Base-by-base conservation (phyloP, 768 basidiomycete genomes). In the Tulasnella calospora region DNA sequence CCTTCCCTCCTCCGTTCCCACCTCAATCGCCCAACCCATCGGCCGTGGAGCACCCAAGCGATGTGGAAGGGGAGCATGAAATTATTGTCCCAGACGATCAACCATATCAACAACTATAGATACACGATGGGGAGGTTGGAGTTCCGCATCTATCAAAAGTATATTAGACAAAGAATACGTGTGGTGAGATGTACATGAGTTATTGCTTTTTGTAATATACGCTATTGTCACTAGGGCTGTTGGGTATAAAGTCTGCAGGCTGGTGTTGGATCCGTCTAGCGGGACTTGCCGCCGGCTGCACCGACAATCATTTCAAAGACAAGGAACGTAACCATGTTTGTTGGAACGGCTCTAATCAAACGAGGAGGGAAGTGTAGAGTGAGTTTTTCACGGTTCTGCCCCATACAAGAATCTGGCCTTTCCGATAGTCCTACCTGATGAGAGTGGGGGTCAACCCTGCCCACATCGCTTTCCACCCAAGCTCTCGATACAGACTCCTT, bases 271-370 rank as follows among this genome's bases (percentile, higher is more conserved):
- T 33, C 27, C n/a, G 6, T 67, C 61, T 33, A 67, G 33, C 27
- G 61, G 8, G 27, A 30, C 12, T 67, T 67, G 61, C 61, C 61
- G 33, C 61, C 27, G 33, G 69, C 77, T 19, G 44, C 77, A 27
- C 73, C 69, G 10, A 82, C 78, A 33, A 80, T 81, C 9, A 81
- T 51, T 36, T 94, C 93, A 79, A 93, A 94, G 1, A 90, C 89
- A 3, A 87, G 88, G 83, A 94, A 94, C 0, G 91, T 93, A 41
- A 90, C 91, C 88, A 94, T 93, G 80, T 94, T 94, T n/a, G 93
- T 92, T 2, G 93, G 94, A 33, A 94, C 87, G n/a, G 92, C 92
- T 55, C 92, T 93, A 79, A 69, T 36, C 17, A 5, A 40, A 10
- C n/a, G 12, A 46, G 9, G 4, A 1, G 47, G 47, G 73, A 79